Evolutionary conservation across 768 basidiomycete species (phyloP).

Genomic region (Tylopilus balloui): DNA sequence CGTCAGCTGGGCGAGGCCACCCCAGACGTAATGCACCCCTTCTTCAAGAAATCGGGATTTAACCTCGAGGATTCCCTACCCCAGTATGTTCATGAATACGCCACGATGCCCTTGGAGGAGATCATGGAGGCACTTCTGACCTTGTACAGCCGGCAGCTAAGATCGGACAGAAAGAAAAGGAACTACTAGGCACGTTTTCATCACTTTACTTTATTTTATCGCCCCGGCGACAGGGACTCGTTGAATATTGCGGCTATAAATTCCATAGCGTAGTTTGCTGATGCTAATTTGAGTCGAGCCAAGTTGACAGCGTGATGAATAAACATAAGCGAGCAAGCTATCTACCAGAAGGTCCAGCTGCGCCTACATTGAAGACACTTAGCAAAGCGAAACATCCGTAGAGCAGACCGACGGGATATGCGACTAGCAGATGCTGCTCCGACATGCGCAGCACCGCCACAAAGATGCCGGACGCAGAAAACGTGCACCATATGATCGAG

Average conservation of each 20-base stretch:
- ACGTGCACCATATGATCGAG: conserved; percentile 95
- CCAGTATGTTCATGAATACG: conserved; percentile 84
- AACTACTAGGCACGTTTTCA: neutral
- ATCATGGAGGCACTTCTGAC: conserved; percentile 78
- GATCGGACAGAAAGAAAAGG: conserved; percentile 25
- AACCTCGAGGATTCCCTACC: conserved; percentile 81
- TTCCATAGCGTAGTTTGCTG: neutral
- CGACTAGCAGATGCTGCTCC: conserved; percentile 90
- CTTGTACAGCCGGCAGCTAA: conserved; percentile 72
- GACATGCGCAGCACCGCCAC: conserved; percentile 94
- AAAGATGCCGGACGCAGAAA: conserved; percentile 93
- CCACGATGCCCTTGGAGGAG: conserved; percentile 75
- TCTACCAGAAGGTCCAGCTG: conserved; percentile 29
- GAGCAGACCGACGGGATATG: conserved; percentile 90
- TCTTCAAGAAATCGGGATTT: conserved; percentile 81
- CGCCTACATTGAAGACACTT: conserved; percentile 76
- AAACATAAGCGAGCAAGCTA: conserved; percentile 18
- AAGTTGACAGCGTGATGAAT: conserved; percentile 8
- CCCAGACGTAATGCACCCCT: conserved; percentile 82
- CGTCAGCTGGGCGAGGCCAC: conserved; percentile 86
- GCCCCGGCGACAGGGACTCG: neutral
- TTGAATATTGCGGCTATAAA: neutral
- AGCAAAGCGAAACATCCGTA: conserved; percentile 94
- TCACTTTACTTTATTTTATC: neutral
- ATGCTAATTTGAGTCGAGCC: neutral